A percentile compares a stretch with the other conserved stretches of the same genome.
Evolutionary conservation across 2,329 filamentous ascomycete genomes (phyloP).

Genomic region (Pyrenophora teres): DNA sequence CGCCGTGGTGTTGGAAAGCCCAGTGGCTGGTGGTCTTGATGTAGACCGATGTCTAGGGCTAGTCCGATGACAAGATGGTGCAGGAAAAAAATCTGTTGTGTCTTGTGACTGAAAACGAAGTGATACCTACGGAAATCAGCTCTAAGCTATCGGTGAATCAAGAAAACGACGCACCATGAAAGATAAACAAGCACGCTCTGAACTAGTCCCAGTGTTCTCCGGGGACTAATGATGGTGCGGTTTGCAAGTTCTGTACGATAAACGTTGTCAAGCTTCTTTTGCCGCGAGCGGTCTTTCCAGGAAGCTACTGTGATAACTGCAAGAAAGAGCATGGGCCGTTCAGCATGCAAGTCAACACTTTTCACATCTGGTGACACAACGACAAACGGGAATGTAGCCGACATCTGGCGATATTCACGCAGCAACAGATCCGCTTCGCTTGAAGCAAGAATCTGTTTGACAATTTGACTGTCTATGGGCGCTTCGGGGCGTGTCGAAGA

Average conservation of each 20-base stretch:
- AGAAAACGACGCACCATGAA: constrained; percentile 30
- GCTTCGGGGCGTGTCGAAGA: constrained; percentile 24
- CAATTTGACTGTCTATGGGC: constrained; percentile 25
- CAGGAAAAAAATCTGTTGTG: constrained; percentile 41
- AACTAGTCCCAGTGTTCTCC: constrained; percentile 34
- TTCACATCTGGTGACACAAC: constrained; percentile 22
- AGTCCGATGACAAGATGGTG: constrained; percentile 40
- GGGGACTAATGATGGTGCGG: constrained; percentile 39
- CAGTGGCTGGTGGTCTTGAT: constrained; percentile 25
- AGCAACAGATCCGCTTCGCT: constrained; percentile 36
- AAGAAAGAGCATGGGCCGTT: constrained; percentile 41
- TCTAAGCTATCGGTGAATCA: background rate
- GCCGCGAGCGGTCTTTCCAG: constrained; percentile 33
- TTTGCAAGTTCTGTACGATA: constrained; percentile 40
- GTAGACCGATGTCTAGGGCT: constrained; percentile 40
- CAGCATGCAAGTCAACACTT: constrained; percentile 23
- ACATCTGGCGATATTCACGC: constrained; percentile 25
- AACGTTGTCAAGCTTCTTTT: constrained; percentile 32
- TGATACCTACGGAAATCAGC: constrained; percentile 35
- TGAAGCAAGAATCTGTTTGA: constrained; percentile 25
- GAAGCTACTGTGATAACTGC: constrained; percentile 38
- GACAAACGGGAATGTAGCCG: constrained; percentile 38
- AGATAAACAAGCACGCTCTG: constrained; percentile 44
- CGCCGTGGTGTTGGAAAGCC: constrained; percentile 16
- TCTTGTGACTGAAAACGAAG: constrained; percentile 44